Percentiles rank a stretch among this genome's conserved stretches.
phyloP scores from a whole-genome alignment of 257 asterid genomes.

The Gardenia jasminoides region DNA sequence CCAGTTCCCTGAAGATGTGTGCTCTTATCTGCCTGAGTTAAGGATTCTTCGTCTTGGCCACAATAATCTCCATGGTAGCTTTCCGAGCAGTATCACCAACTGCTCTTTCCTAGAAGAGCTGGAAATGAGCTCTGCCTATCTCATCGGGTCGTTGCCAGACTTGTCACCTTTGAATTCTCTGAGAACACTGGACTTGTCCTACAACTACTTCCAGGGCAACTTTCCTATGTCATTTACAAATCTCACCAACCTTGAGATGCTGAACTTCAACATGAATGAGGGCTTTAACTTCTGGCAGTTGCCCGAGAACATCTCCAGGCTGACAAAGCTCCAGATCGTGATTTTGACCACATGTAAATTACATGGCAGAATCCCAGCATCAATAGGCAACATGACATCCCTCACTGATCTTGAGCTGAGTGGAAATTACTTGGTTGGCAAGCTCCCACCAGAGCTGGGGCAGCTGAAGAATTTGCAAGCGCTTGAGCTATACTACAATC shows the following conservation, averaged over 20 bases:
- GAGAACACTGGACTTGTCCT: conserved; percentile 60
- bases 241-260: conserved; percentile 56
- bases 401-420: conserved; percentile 73
- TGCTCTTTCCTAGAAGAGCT: conserved; percentile 61
- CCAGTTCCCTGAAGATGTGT: conserved; percentile 49
- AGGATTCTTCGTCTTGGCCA: conserved; percentile 47
- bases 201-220: conserved; percentile 55
- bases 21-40: conserved; percentile 59
- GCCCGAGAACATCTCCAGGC: conserved; percentile 46
- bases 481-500: conserved; percentile 85
- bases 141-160: conserved; percentile 66
- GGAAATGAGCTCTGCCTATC: conserved; percentile 35
- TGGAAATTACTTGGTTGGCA: conserved; percentile 59
- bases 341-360: conserved; percentile 59
- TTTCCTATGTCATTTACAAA: conserved; percentile 70
- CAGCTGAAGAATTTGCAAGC: conserved; percentile 44
- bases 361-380: conserved; percentile 49
- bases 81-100: conserved; percentile 56
- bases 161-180: conserved; percentile 52
- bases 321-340: conserved; percentile 44
- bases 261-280: conserved; percentile 59
- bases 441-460: conserved; percentile 66
- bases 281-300: conserved; percentile 55
- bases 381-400: conserved; percentile 67
- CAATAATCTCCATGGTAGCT: conserved; percentile 45